Base-by-base conservation (phyloP, 192 early-diverging fungal species). In the Coemansia aciculifera region DNA sequence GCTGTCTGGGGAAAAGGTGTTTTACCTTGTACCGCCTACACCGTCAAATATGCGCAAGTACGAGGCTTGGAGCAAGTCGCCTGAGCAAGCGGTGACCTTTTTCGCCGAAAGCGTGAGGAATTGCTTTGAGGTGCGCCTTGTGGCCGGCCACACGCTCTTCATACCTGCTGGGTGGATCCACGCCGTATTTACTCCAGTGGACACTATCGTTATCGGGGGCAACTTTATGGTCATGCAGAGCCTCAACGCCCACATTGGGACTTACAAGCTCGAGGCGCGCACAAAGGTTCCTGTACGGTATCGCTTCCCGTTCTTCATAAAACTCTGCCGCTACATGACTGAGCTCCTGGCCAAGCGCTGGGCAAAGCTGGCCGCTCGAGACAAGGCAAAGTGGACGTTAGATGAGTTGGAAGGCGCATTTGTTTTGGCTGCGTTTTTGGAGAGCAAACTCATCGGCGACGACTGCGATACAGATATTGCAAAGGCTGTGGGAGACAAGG, bases 91-190 rank as follows among this genome's bases (percentile, higher is more conserved):
- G 0, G 73, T 78, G 48, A 78, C 64, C 13, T 93, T 98, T 76
- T 87, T 98, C 63, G 94, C 89, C 0, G 96, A 95, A 67, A 84
- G 87, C 64, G 94, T 95, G 23, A 87, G 88, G 64, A 85, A 91
- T 48, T 94, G 93, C 63, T 87, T 90, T 61, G 87, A 89, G 66
- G 91, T 96, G 9, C 84, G 86, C 3, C 74, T 98, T 1, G 61
- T 77, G 24, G 86, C 93, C 15, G 92, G 93, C 6, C 92, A 95
- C 73, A 98, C 96, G 17, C 85, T 92, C 90, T 93, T 96, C 46
- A 95, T 98, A 57, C 96, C 96, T 19, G 89, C 94, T 7, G 96
- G 96, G 36, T 98, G 96, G 95, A 96, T 98, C 67, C 96, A 98
- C 73, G 91, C 96, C 1, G 94, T 96, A 7, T 92, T 90, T 71